phyloP scores from a whole-genome alignment of 2,329 filamentous ascomycete species.

The Coleophoma eucalyptorum region DNA sequence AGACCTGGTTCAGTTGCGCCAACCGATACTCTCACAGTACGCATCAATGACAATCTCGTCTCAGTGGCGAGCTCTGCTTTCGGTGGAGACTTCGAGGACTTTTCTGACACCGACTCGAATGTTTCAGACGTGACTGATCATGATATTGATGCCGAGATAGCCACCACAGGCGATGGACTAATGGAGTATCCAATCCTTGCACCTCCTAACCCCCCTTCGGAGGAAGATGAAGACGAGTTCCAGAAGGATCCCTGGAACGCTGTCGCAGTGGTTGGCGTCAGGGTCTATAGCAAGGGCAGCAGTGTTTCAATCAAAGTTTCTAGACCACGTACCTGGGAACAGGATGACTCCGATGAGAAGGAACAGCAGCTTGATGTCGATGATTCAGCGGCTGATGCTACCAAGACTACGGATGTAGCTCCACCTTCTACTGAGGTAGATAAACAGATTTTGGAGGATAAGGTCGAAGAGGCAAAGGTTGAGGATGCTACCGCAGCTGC shows the following conservation, averaged over 20 bases:
- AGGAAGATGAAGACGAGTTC: conserved; percentile 50
- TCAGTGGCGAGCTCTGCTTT: background rate
- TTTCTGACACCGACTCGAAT: conserved; percentile 16
- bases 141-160: conserved; percentile 13
- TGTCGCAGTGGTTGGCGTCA: conserved; percentile 55
- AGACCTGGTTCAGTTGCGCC: background rate
- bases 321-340: conserved; percentile 15
- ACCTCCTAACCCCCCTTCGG: conserved; percentile 20
- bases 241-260: conserved; percentile 60
- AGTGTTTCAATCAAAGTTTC: conserved; percentile 21
- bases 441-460: conserved; percentile 11
- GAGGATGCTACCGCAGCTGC: too few species aligned
- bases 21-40: background rate
- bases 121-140: conserved; percentile 14
- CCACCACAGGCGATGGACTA: conserved; percentile 14
- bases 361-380: conserved; percentile 36
- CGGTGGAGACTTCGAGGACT: conserved; percentile 8
- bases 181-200: conserved; percentile 12
- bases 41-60: background rate
- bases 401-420: conserved; percentile 28
- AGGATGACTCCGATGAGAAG: conserved; percentile 8
- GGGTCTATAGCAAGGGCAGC: conserved; percentile 51
- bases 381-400: conserved; percentile 42
- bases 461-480: background rate
- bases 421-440: conserved; percentile 25